Percentiles rank a stretch among this genome's conserved stretches.
Conservation (phyloP, 768 basidiomycete genomes). For the Phlebiopsis flavidoalba region DNA sequence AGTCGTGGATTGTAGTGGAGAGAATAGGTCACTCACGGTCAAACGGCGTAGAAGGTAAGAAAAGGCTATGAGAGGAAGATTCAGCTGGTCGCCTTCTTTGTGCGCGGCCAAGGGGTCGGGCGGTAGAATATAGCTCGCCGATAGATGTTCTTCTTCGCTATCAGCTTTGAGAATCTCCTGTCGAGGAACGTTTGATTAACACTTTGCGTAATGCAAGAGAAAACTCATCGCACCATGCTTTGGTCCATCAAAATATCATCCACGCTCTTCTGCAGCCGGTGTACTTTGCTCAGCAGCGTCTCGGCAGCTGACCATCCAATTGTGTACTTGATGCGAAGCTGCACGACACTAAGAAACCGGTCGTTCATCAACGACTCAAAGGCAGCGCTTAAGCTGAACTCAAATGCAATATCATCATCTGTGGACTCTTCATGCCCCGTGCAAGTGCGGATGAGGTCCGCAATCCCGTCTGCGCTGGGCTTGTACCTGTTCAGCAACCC, state of each 20-base stretch:
- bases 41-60: slow-evolving; percentile 61
- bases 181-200: neutral
- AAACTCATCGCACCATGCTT: slow-evolving; percentile 26
- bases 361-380: slow-evolving; percentile 58
- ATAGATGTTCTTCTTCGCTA: slow-evolving; percentile 34
- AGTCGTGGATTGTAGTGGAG: neutral
- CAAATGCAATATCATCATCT: slow-evolving; percentile 17
- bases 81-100: slow-evolving; percentile 34
- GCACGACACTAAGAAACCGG: slow-evolving; percentile 48
- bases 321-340: slow-evolving; percentile 41
- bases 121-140: slow-evolving; percentile 41
- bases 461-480: slow-evolving; percentile 44
- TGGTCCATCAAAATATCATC: slow-evolving; percentile 31
- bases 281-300: slow-evolving; percentile 39
- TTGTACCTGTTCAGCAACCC: slow-evolving; percentile 60
- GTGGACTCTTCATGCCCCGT: slow-evolving; percentile 4
- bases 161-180: slow-evolving; percentile 35
- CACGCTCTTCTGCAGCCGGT: slow-evolving; percentile 37
- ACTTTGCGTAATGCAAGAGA: neutral
- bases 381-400: slow-evolving; percentile 59
- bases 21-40: slow-evolving; percentile 33
- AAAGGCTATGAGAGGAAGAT: slow-evolving; percentile 59
- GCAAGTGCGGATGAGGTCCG: slow-evolving; percentile 44
- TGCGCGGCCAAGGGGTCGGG: slow-evolving; percentile 45
- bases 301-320: slow-evolving; percentile 73